Conservation (phyloP, 73 alveolate species). For the Breviolum minutum region DNA sequence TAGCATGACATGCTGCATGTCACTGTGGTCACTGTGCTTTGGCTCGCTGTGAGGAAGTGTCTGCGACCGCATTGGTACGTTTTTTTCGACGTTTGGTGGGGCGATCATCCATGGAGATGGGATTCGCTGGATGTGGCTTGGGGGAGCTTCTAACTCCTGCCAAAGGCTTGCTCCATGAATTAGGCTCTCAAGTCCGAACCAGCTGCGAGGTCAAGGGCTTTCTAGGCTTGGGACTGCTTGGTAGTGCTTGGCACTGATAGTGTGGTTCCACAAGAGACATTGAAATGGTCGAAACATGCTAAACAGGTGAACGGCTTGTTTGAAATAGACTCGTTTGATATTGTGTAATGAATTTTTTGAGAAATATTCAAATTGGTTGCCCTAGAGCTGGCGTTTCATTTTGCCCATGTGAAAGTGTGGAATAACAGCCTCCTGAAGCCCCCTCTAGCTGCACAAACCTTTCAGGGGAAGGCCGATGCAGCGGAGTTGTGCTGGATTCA, state of each 20-base stretch:
- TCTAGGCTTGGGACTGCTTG: constrained; percentile 25
- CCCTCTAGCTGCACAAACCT: not conserved
- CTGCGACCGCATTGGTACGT: constrained; percentile 71
- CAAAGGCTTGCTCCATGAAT: not conserved
- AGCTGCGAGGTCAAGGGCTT: constrained; percentile 72
- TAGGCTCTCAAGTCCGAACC: constrained; percentile 60
- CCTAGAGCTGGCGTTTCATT: too few relatives aligned
- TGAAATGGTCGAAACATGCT: too few relatives aligned
- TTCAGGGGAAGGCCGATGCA: constrained; percentile 17
- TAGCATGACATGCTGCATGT: too few relatives aligned
- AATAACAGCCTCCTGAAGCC: too few relatives aligned
- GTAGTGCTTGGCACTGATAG: not conserved
- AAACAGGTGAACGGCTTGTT: too few relatives aligned
- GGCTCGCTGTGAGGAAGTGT: constrained; percentile 16
- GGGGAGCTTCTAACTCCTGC: constrained; percentile 82
- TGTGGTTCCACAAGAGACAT: too few relatives aligned
- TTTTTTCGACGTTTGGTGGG: constrained; percentile 94
- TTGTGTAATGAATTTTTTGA: too few relatives aligned
- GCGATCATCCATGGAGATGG: constrained; percentile 90
- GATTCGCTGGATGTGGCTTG: constrained; percentile 84
- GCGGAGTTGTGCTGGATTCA: constrained; percentile 74
- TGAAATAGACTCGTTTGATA: too few relatives aligned
- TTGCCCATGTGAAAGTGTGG: too few relatives aligned
- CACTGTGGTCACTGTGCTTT: not conserved
- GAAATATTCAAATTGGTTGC: too few relatives aligned